A percentile compares a stretch with the other conserved stretches of the same genome.
Evolutionary conservation across 257 asterid genomes (phyloP).

Genomic region (Phtheirospermum japonicum): DNA sequence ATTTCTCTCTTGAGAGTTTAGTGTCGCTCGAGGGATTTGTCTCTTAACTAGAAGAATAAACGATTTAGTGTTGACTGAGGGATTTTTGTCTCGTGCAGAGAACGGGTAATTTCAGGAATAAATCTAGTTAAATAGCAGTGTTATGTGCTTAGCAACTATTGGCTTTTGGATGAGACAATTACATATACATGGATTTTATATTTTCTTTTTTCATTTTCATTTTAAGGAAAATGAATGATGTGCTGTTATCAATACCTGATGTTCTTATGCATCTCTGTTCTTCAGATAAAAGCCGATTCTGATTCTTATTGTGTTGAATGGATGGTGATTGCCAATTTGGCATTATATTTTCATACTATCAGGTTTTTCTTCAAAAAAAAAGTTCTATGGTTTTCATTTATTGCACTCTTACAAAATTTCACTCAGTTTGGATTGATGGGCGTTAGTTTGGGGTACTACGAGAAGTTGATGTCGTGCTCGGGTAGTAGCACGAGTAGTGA

Average conservation of each 20-base stretch:
- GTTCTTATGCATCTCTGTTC: neutral
- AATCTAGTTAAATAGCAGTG: neutral
- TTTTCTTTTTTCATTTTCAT: no score
- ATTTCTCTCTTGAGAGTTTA: neutral
- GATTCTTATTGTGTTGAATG: no score
- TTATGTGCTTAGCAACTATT: neutral
- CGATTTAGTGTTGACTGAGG: neutral
- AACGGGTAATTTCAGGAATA: neutral
- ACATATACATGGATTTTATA: neutral
- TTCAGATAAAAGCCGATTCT: no score
- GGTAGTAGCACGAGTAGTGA: conserved; percentile 96
- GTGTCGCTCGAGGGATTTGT: neutral
- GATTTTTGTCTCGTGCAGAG: neutral
- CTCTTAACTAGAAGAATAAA: neutral
- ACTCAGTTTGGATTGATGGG: conserved; percentile 91
- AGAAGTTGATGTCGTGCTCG: conserved; percentile 91
- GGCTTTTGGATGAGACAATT: neutral
- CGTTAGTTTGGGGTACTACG: conserved; percentile 88
- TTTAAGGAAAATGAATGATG: neutral
- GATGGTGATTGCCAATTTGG: no score
- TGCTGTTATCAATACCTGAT: neutral
- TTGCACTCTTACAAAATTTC: conserved; percentile 59
- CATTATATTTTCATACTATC: no score
- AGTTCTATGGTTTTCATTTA: no score
- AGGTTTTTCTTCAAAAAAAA: no score